Conservation (phyloP, 2,329 filamentous ascomycete genomes). For the Diaporthe sp. region DNA sequence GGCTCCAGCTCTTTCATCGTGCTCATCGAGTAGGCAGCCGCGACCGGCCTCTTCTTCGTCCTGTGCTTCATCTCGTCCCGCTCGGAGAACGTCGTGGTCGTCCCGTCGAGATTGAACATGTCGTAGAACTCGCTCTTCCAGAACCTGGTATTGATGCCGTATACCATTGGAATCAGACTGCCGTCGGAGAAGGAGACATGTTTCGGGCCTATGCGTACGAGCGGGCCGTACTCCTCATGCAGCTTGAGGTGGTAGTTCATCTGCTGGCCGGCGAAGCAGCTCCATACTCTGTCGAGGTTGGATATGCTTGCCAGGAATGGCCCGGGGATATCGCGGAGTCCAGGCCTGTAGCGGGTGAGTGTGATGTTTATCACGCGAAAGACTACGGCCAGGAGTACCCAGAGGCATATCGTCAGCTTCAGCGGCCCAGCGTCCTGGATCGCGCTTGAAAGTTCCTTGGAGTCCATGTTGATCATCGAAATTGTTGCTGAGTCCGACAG, state of each 20-base stretch:
- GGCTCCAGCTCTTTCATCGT: conserved; percentile 32
- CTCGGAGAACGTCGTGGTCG: conserved; percentile 27
- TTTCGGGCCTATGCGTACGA: conserved; percentile 53
- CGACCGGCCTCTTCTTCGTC: conserved; percentile 12
- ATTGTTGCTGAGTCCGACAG: background rate
- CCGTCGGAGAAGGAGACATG: conserved; percentile 51
- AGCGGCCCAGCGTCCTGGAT: background rate
- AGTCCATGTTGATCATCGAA: background rate
- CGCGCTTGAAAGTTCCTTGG: background rate
- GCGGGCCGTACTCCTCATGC: conserved; percentile 50
- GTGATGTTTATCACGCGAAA: background rate
- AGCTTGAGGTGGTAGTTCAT: conserved; percentile 39
- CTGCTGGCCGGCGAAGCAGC: conserved; percentile 6
- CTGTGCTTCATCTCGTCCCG: conserved; percentile 18
- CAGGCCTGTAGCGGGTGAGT: background rate
- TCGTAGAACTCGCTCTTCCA: conserved; percentile 28
- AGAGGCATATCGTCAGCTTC: background rate
- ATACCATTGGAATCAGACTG: conserved; percentile 34
- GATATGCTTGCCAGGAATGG: conserved; percentile 27
- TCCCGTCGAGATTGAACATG: conserved; percentile 25
- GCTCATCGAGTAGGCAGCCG: conserved; percentile 27
- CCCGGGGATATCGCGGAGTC: conserved; percentile 15
- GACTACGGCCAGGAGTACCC: background rate
- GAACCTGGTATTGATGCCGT: conserved; percentile 44
- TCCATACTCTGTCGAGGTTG: conserved; percentile 22